These are phyloP conservation scores for Catunica adiposa DNA, from an alignment of 2,329 filamentous ascomycete species.

Conservation along the genomic window DNA sequence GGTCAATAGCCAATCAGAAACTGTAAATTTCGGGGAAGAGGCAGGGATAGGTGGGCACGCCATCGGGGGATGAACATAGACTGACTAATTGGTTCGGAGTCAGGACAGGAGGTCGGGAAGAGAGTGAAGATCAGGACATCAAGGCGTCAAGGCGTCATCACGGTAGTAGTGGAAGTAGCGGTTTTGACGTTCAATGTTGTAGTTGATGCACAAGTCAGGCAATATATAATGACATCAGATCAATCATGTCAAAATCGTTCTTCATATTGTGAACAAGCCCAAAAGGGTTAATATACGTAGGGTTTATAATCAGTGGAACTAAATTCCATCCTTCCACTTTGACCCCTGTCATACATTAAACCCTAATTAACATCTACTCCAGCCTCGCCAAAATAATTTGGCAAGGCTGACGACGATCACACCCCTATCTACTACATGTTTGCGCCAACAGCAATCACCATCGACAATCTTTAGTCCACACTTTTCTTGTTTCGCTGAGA, in stretches of 20 bases:
- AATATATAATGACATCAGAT: no score
- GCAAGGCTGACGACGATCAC: conserved; percentile 8
- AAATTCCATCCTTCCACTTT: neutral
- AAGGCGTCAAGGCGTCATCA: neutral
- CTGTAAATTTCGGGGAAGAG: neutral
- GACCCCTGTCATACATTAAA: neutral
- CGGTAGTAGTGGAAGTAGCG: no score
- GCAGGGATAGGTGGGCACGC: conserved; percentile 3
- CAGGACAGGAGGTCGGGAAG: no score
- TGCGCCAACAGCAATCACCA: neutral
- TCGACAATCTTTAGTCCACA: neutral
- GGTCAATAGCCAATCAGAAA: conserved; percentile 6
- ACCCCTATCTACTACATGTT: neutral
- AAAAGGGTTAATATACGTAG: neutral
- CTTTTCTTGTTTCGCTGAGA: no score
- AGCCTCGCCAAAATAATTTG: conserved; percentile 6
- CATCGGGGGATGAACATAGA: neutral
- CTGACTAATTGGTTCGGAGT: no score
- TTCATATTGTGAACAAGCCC: no score
- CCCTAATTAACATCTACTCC: neutral
- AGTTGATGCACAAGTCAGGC: no score
- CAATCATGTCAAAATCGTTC: no score
- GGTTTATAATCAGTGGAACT: neutral
- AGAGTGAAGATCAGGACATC: neutral
- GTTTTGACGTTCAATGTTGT: no score